These are phyloP conservation scores for Cercis canadensis DNA, from an alignment of 306 rosid genomes.

Conservation along the genomic window DNA sequence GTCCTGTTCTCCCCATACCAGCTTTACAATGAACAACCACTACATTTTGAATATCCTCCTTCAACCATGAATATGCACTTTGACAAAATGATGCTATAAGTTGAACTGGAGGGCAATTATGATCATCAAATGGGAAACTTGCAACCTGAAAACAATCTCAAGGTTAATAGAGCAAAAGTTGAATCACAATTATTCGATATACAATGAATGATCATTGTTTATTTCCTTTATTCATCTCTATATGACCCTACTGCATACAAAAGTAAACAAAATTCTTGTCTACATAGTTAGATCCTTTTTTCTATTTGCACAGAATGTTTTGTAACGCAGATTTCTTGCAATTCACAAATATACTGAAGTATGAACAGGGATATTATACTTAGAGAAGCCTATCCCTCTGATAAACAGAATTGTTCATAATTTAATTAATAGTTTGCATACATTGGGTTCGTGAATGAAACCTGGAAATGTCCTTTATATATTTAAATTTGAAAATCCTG, in stretches of 20 bases:
- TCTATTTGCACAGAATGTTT: conserved; percentile 4
- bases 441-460: conserved; percentile 22
- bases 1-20: conserved; percentile 96
- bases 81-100: conserved; percentile 85
- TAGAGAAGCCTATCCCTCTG: conserved; percentile 11
- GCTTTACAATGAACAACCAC: conserved; percentile 99
- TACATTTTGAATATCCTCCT: conserved; percentile 92
- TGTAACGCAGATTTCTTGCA: conserved; percentile 5
- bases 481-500: not conserved
- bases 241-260: not conserved
- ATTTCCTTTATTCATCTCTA: conserved; percentile 4
- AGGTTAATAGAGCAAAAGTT: conserved; percentile 38
- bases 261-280: conserved; percentile 2
- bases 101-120: conserved; percentile 90
- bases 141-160: conserved; percentile 76
- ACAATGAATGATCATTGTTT: not conserved
- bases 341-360: not conserved
- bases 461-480: conserved; percentile 7
- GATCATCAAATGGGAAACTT: conserved; percentile 91
- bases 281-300: not conserved
- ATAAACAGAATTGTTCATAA: not conserved
- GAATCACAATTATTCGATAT: conserved; percentile 33
- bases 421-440: not conserved
- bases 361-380: not conserved
- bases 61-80: conserved; percentile 93